Percentiles rank a stretch among this genome's conserved stretches.
Evolutionary conservation across 495 filamentous ascomycete genomes (phyloP).

Genomic region (Penicillium paxilli): DNA sequence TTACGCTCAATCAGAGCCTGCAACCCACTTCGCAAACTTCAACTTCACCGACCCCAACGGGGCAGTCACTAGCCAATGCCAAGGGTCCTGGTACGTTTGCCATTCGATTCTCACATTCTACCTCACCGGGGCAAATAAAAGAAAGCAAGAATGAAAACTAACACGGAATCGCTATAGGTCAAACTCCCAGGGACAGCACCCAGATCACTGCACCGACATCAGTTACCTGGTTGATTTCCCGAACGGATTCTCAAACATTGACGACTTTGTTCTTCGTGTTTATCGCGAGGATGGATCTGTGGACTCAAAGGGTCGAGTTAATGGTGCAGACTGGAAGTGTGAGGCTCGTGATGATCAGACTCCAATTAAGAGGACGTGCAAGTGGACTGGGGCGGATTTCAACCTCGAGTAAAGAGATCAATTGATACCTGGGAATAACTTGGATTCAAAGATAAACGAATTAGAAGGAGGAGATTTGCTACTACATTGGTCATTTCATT

Average conservation of each 20-base stretch:
- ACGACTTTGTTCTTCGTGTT: conserved; percentile 10
- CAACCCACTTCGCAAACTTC: conserved; percentile 5
- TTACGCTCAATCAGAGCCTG: conserved; percentile 6
- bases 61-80: conserved; percentile 6
- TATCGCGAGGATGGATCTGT: conserved; percentile 7
- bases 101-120: background rate
- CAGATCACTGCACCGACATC: conserved; percentile 9
- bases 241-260: conserved; percentile 12
- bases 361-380: background rate
- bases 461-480: no score
- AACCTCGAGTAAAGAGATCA: background rate
- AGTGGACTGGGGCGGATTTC: conserved; percentile 13
- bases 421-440: no score
- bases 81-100: conserved; percentile 15
- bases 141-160: no score
- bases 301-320: background rate
- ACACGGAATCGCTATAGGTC: conserved; percentile 8
- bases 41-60: conserved; percentile 22
- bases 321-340: conserved; percentile 10
- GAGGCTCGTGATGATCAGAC: conserved; percentile 5
- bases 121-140: no score
- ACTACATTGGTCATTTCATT: no score
- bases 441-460: no score
- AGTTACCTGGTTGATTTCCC: conserved; percentile 18
- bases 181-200: background rate